These are phyloP conservation scores for Fusarium euwallaceae DNA, from an alignment of 2,329 filamentous ascomycete genomes.

Conservation along the genomic window DNA sequence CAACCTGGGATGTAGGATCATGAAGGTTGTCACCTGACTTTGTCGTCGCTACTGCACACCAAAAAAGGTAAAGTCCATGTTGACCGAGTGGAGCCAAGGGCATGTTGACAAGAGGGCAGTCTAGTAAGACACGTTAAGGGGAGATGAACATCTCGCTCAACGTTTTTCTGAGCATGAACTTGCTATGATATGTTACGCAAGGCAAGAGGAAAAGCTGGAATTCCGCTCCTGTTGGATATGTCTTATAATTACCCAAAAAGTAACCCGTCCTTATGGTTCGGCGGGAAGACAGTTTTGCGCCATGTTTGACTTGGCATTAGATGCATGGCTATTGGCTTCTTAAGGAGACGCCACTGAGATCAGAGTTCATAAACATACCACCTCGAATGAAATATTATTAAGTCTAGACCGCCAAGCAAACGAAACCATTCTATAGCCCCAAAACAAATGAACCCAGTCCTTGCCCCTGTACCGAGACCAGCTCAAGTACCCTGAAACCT, in stretches of 20 bases:
- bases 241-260: too few species aligned
- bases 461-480: background rate
- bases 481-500: background rate
- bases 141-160: background rate
- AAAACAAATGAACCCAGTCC: background rate
- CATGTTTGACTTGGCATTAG: too few species aligned
- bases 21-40: background rate
- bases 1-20: background rate
- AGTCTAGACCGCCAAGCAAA: background rate
- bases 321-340: too few species aligned
- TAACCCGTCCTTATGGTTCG: too few species aligned
- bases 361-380: too few species aligned
- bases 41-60: background rate
- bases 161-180: too few species aligned
- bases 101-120: background rate
- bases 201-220: too few species aligned
- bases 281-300: too few species aligned
- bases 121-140: background rate
- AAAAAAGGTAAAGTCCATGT: background rate
- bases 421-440: background rate
- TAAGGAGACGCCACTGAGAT: too few species aligned
- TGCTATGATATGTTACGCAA: too few species aligned
- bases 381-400: too few species aligned
- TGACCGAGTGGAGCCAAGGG: background rate
- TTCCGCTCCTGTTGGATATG: too few species aligned